Evolutionary conservation across 2,329 filamentous ascomycete genomes (phyloP), one percentile per base, ranked within the genome.

Genomic region (Colletotrichum kahawae): DNA sequence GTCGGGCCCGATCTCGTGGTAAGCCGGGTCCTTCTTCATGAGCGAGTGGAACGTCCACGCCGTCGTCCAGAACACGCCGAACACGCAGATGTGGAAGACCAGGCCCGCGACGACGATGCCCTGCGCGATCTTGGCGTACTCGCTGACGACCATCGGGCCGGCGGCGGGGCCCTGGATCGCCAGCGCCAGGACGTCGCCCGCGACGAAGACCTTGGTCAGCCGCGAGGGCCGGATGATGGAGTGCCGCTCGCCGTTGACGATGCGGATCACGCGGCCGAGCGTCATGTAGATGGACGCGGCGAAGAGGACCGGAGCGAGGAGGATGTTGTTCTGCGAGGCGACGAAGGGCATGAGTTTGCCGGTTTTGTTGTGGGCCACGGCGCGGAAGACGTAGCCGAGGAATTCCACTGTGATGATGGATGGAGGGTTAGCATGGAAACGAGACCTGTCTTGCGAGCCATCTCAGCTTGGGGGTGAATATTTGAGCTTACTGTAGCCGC

Each of bases 191-290:
- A 85, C 71, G 75, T 92, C 90, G 34, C 90, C 89, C 6, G 80
- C 67, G 4, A 92, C 89, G 74, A 92, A 92, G 34, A 88, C 82
- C 66, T 86, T 88, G 4, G 90, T 91, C 5, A 91, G 79, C 84
- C 86, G 87, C 4, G 73, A 74, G 7, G 81, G 76, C 4, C 75
- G 80, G n/a, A 86, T 79, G 33, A 85, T 67, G 3, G 82, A 82
- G 69, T 80, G 80, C 0, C 77, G 67, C 63, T 84, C 81, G 18
- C 81, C 84, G 24, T 82, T 81, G 5, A 86, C 81, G 59, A 82
- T 81, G 8, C 78, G 78, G 65, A 88, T 85, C 16, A 88, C 77
- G 10, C 88, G 83, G 16, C 85, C 85, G 7, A 89, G 83, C 10
- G 84, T 83, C 87, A 89, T 89, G 83, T 90, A 90, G 65, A 89